Percentiles rank a stretch among this genome's conserved stretches.
Evolutionary conservation across 352 stramenopile species (phyloP).

Genomic region (Paralagenidium karlingii): DNA sequence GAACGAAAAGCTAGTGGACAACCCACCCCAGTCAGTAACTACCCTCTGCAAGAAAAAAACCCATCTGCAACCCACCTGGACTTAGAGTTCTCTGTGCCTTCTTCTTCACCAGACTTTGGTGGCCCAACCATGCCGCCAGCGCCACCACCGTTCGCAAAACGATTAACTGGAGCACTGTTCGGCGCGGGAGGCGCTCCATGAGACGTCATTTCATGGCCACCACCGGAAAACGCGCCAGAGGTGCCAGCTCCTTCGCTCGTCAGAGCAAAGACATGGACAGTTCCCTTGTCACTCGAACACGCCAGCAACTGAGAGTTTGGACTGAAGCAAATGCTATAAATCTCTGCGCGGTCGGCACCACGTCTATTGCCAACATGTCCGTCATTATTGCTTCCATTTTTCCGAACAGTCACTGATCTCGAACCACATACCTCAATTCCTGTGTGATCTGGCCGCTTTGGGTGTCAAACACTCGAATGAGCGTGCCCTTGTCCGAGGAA

Average conservation of each 20-base stretch:
- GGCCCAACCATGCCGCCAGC: conserved; percentile 2
- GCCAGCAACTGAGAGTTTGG: conserved; percentile 88
- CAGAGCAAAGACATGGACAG: conserved; percentile 92
- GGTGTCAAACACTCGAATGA: conserved; percentile 97
- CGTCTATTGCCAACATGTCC: conserved; percentile 24
- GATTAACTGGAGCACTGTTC: conserved; percentile 2
- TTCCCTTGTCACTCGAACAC: conserved; percentile 96
- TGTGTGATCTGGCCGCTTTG: conserved; percentile 86
- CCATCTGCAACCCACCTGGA: conserved; percentile 41
- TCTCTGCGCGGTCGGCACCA: conserved; percentile 92
- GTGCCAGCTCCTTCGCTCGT: conserved; percentile 47
- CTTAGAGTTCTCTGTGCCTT: conserved; percentile 81
- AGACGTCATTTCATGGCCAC: conserved; percentile 38
- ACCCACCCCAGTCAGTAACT: not conserved
- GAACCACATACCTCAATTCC: conserved; percentile 37
- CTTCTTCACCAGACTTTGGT: conserved; percentile 50
- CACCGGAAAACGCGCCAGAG: conserved; percentile 29
- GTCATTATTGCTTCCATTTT: conserved; percentile 24
- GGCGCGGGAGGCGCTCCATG: conserved; percentile 21
- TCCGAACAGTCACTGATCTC: no score
- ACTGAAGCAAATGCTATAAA: conserved; percentile 97
- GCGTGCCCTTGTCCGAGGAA: conserved; percentile 93
- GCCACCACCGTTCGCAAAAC: not conserved
- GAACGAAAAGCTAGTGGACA: conserved; percentile 58
- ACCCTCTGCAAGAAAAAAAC: not conserved